phyloP scores from a whole-genome alignment of 768 basidiomycete species.

The Mycena alexandri region DNA sequence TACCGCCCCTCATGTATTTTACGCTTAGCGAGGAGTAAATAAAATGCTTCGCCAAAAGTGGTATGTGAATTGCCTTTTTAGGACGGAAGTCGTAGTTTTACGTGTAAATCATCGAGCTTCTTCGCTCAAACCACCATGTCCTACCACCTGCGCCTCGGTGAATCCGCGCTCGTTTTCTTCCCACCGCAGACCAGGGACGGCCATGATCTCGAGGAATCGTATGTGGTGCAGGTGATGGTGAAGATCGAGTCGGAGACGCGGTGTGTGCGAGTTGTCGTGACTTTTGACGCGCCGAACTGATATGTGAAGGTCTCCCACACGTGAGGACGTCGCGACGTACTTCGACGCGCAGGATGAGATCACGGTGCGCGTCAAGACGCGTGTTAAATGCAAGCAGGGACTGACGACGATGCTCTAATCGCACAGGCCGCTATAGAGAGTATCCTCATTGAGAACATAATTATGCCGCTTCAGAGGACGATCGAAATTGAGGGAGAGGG shows the following conservation, averaged over 20 bases:
- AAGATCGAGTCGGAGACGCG: constrained; percentile 10
- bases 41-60: neutral
- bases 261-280: constrained; percentile 5
- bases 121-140: constrained; percentile 11
- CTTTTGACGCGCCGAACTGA: neutral
- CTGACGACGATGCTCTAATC: neutral
- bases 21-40: neutral
- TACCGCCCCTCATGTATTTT: neutral
- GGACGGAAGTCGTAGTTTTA: neutral
- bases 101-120: neutral
- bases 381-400: neutral
- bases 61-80: constrained; percentile 15
- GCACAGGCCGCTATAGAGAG: constrained; percentile 26
- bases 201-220: constrained; percentile 7
- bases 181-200: constrained; percentile 13
- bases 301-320: constrained; percentile 21
- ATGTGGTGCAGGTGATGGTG: constrained; percentile 34
- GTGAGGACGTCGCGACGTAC: constrained; percentile 29
- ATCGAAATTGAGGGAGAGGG: constrained; percentile 33
- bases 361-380: constrained; percentile 22
- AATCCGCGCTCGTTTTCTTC: constrained; percentile 31
- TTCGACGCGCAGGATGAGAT: constrained; percentile 34
- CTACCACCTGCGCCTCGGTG: constrained; percentile 21
- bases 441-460: constrained; percentile 24
- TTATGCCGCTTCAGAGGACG: constrained; percentile 8